phyloP scores from a whole-genome alignment of 2,329 filamentous ascomycete species.

The Exophiala viscosa region DNA sequence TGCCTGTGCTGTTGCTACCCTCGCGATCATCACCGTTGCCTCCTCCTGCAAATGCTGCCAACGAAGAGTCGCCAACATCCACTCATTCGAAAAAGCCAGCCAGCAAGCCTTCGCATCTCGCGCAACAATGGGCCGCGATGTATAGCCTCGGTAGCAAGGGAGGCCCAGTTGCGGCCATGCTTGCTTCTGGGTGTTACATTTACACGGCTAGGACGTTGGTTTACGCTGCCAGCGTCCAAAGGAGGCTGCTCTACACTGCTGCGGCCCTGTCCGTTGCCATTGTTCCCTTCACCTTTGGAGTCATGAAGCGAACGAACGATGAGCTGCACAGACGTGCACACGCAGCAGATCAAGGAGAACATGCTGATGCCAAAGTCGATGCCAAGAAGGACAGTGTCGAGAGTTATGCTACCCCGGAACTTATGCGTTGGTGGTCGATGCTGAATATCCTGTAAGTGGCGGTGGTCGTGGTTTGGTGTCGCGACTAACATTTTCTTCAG shows the following conservation, averaged over 20 bases:
- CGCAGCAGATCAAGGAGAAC: conserved; percentile 6
- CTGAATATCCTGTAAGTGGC: conserved; percentile 11
- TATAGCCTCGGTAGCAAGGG: conserved; percentile 15
- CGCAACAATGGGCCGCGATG: conserved; percentile 12
- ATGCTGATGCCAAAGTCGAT: conserved; percentile 4
- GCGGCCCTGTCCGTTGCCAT: conserved; percentile 3
- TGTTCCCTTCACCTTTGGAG: conserved; percentile 12
- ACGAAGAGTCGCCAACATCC: conserved; percentile 9
- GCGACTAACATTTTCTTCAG: neutral
- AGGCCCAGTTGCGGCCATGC: conserved; percentile 10
- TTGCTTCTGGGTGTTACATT: conserved; percentile 7
- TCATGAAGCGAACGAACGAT: conserved; percentile 17
- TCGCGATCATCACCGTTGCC: conserved; percentile 7
- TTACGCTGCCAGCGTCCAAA: neutral
- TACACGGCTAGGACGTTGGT: conserved; percentile 5
- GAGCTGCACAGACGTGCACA: conserved; percentile 12
- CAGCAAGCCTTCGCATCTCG: conserved; percentile 7
- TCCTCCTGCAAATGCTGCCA: conserved; percentile 3
- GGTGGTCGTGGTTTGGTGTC: neutral
- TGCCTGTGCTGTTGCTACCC: conserved; percentile 8
- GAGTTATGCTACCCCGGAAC: conserved; percentile 11
- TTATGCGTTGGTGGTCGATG: conserved; percentile 14
- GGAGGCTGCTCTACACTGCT: conserved; percentile 8
- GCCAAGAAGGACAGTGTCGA: conserved; percentile 5
- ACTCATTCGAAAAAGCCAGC: conserved; percentile 5